These are phyloP conservation scores for Salix exigua DNA, from an alignment of 345 rosid species.

Conservation along the genomic window DNA sequence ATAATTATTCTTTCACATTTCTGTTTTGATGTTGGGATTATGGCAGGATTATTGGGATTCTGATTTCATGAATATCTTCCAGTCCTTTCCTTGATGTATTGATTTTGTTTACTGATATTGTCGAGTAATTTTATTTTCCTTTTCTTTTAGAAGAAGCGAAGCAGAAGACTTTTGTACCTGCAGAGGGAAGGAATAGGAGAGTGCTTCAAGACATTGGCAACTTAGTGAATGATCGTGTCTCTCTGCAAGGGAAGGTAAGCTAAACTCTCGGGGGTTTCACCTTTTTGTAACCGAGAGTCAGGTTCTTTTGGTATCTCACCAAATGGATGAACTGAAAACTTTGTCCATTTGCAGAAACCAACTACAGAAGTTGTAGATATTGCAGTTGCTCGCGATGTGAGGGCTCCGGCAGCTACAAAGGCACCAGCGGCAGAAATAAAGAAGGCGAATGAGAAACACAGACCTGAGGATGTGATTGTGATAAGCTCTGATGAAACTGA, in stretches of 20 bases:
- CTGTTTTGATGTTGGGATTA: not conserved
- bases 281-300: not conserved
- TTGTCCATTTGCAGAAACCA: constrained; percentile 28
- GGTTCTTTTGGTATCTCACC: not conserved
- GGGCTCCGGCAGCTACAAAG: constrained; percentile 7
- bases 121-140: not conserved
- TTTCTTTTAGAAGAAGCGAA: constrained; percentile 37
- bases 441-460: constrained; percentile 31
- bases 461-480: constrained; percentile 37
- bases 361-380: constrained; percentile 12
- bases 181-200: constrained; percentile 50
- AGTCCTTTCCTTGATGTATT: not conserved
- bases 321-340: not conserved
- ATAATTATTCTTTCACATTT: not conserved
- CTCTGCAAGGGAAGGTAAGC: constrained; percentile 45
- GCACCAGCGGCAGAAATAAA: constrained; percentile 9
- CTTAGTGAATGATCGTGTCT: constrained; percentile 41
- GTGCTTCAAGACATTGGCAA: constrained; percentile 83
- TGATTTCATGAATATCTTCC: not conserved
- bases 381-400: constrained; percentile 12
- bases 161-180: constrained; percentile 39
- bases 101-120: not conserved
- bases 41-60: not conserved
- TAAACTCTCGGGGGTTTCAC: not conserved
- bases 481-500: constrained; percentile 55